Base-by-base conservation (phyloP, 139 green algal species). In the Choricystis sp. region DNA sequence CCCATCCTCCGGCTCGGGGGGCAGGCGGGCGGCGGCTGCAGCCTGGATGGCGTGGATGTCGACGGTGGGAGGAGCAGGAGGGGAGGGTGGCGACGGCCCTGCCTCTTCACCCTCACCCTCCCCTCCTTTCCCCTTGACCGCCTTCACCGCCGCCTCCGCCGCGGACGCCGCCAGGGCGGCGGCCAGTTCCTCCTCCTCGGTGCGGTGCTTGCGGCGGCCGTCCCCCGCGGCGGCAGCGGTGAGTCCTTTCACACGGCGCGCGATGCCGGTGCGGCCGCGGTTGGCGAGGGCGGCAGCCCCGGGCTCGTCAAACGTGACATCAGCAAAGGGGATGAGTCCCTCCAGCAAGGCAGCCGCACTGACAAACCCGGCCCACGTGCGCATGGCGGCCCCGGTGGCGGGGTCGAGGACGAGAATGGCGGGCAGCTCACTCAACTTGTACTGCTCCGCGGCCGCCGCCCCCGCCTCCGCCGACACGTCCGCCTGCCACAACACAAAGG, bases 291-390 rank as follows among this genome's bases (percentile, higher is more conserved):
- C 29, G 20, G 57, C 28, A 0, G 79, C 76, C 4, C 62, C 70
- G 20, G 72, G 69, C 61, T 86, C 72, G n/a, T 76, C 59, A 24
- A 76, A 75, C n/a, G 71, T 66, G 31, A 69, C 59, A 62, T 92
- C 85, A 76, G 89, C 74, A 66, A 86, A 92, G 1, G 81, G 85
- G 63, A 90, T 70, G 62, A 92, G 69, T 26, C 87, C 76, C 69
- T 84, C 81, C 24, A 82, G 57, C 64, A 87, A 65, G 52, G 73
- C 65, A 27, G 89, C 76, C 2, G 84, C 49, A 2, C 76, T 64
- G 1, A 91, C 62, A 49, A 82, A 86, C 4, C 85, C 85, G 4
- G 65, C 31, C 9, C 68, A 71, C 27, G 73, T 30, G 52, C 63
- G 78, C 70, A 85, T 31, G 61, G 79, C 77, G 55, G 79, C 73